Evolutionary conservation across 2,329 filamentous ascomycete genomes (phyloP).

Genomic region (Onygenales sp.): DNA sequence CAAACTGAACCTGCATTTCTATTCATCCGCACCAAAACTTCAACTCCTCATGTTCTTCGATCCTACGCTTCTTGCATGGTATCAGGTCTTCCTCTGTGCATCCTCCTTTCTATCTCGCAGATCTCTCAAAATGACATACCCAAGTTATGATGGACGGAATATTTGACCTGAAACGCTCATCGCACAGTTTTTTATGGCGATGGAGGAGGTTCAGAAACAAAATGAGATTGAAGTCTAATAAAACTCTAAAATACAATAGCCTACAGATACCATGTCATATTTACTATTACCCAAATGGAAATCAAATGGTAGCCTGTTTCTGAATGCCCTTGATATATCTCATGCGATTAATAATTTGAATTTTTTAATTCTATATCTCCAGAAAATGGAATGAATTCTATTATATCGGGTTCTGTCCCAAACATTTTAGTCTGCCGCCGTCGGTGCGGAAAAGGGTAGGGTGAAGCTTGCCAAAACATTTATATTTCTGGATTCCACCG

Average conservation of each 20-base stretch:
- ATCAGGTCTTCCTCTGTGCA: neutral
- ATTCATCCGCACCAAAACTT: neutral
- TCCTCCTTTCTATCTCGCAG: conserved; percentile 9
- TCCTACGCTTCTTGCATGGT: neutral
- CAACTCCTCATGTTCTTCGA: neutral
- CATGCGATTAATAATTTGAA: no score
- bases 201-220: neutral
- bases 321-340: neutral
- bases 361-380: no score
- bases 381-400: no score
- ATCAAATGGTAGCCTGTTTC: neutral
- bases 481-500: no score
- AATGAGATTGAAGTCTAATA: neutral
- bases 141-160: neutral
- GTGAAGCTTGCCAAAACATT: no score
- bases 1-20: neutral
- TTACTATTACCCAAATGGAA: neutral
- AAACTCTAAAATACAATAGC: neutral
- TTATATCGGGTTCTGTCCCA: no score
- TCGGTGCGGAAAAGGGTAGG: no score
- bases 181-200: neutral
- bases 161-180: neutral
- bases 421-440: no score
- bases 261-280: neutral
- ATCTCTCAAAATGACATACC: neutral